These are phyloP conservation scores for Amaranthus palmeri DNA, from an alignment of 148 eudicot genomes.

Conservation along the genomic window DNA sequence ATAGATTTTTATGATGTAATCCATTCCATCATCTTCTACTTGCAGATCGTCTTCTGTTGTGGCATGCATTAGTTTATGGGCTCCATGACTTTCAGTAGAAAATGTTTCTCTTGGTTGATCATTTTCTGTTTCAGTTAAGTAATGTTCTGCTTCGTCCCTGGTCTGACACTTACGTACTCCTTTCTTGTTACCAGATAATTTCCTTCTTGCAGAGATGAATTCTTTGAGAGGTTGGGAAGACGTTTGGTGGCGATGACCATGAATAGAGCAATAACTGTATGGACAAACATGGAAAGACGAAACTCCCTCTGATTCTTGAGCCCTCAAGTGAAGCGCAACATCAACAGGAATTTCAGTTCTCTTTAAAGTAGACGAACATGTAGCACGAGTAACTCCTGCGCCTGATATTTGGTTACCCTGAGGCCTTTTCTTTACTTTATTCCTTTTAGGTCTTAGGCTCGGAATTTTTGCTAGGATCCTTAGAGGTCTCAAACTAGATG, in stretches of 20 bases:
- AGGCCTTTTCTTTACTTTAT: conserved; percentile 29
- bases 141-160: conserved; percentile 12
- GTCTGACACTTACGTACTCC: conserved; percentile 29
- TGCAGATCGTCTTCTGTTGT: conserved; percentile 6
- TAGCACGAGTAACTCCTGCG: conserved; percentile 43
- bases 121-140: conserved; percentile 23
- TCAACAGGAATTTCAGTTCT: conserved; percentile 45
- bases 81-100: conserved; percentile 22
- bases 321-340: conserved; percentile 35
- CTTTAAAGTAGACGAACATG: conserved; percentile 73
- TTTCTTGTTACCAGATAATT: conserved; percentile 38
- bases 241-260: conserved; percentile 48
- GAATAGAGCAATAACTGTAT: conserved; percentile 75
- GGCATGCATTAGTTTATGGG: conserved; percentile 18
- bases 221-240: conserved; percentile 45
- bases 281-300: conserved; percentile 58
- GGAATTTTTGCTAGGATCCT: conserved; percentile 49
- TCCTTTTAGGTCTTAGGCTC: conserved; percentile 52
- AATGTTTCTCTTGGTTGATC: conserved; percentile 21
- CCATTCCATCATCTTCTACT: conserved; percentile 25
- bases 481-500: conserved; percentile 45
- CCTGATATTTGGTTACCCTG: conserved; percentile 25
- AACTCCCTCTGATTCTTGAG: conserved; percentile 34
- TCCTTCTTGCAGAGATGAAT: conserved; percentile 43
- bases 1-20: conserved; percentile 21